phyloP scores from a whole-genome alignment of 2,329 filamentous ascomycete genomes.

The Colletotrichum salicis region DNA sequence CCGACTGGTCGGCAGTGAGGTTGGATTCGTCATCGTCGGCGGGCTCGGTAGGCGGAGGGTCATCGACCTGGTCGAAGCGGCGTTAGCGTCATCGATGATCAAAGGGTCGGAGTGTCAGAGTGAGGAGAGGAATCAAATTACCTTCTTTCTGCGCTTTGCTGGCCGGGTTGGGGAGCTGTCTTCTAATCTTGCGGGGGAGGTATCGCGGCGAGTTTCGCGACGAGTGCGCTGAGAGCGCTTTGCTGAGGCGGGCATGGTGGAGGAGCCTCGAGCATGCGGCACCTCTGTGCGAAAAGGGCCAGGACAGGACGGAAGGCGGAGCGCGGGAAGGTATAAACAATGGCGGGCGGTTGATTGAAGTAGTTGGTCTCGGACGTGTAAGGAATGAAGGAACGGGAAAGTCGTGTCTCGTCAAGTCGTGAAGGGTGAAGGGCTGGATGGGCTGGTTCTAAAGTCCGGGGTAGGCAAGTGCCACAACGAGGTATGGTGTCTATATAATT shows the following conservation, averaged over 20 bases:
- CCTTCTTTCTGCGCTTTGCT: constrained; percentile 73
- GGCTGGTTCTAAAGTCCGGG: not conserved
- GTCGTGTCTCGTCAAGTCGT: constrained; percentile 27
- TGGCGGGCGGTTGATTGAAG: constrained; percentile 18
- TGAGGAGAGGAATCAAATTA: constrained; percentile 43
- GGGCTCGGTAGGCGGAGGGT: constrained; percentile 52
- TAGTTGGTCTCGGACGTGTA: constrained; percentile 25
- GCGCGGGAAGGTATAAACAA: constrained; percentile 7
- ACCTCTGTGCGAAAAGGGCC: constrained; percentile 9
- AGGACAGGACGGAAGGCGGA: not conserved
- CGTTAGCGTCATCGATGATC: constrained; percentile 12
- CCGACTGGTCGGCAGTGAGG: constrained; percentile 53
- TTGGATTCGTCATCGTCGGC: constrained; percentile 58
- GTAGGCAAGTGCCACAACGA: constrained; percentile 26
- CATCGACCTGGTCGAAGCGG: constrained; percentile 46
- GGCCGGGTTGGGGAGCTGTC: constrained; percentile 70
- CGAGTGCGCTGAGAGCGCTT: constrained; percentile 51
- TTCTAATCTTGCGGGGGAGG: constrained; percentile 49
- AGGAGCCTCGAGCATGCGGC: constrained; percentile 25
- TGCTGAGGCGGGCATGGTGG: constrained; percentile 49
- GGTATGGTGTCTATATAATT: not conserved
- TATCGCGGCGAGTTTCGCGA: constrained; percentile 52
- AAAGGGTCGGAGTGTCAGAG: not conserved
- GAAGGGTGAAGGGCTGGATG: constrained; percentile 4
- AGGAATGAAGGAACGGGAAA: constrained; percentile 23